Conservation (phyloP, 2,329 filamentous ascomycete genomes). For the Sporothrix pseudoabietina region DNA sequence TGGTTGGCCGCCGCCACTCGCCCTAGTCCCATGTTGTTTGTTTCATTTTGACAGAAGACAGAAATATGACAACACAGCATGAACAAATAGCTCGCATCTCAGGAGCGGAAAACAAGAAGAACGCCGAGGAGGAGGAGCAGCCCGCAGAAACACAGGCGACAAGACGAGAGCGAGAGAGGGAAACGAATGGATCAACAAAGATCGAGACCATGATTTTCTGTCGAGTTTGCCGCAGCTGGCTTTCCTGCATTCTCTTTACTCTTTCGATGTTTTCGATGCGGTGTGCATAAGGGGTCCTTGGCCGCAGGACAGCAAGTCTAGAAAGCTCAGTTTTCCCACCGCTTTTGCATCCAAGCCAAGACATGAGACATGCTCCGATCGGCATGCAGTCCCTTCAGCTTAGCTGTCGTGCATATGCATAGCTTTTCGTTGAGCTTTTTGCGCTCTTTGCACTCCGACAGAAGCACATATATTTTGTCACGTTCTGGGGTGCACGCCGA, state of each 20-base stretch:
- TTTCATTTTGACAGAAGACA: background rate
- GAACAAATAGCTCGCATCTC: background rate
- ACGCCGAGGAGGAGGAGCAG: background rate
- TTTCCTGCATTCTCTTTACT: background rate
- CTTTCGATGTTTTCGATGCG: background rate
- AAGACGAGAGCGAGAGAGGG: background rate
- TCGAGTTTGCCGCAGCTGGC: background rate
- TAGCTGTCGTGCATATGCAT: background rate
- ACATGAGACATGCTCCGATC: conserved; percentile 22
- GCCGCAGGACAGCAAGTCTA: background rate
- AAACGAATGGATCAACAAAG: background rate
- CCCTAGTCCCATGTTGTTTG: background rate
- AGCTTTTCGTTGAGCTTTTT: background rate
- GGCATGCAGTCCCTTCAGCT: background rate
- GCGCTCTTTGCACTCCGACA: background rate
- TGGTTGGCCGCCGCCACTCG: conserved; percentile 11
- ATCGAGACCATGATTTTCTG: background rate
- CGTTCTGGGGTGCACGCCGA: background rate
- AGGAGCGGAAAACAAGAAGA: background rate
- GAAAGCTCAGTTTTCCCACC: background rate
- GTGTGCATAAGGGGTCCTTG: background rate
- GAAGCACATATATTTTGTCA: background rate
- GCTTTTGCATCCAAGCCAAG: background rate
- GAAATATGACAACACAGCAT: background rate
- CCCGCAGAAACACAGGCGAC: background rate